A percentile compares a stretch with the other conserved stretches of the same genome.
Evolutionary conservation across 352 stramenopile species (phyloP).

Genomic region (Globisporangium lucens): DNA sequence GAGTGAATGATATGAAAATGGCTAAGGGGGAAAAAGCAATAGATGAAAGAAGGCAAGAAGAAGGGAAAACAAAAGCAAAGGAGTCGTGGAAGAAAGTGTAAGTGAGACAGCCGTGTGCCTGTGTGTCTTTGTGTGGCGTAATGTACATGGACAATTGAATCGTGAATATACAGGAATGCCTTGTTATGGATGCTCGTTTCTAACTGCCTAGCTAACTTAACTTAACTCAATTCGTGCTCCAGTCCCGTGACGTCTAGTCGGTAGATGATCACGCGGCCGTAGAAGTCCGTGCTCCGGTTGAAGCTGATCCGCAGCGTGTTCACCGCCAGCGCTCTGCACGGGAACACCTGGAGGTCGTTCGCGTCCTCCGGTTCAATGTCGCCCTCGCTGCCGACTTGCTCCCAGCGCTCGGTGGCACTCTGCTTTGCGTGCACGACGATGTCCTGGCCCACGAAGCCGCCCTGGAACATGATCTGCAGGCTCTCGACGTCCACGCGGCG

Average conservation of each 20-base stretch:
- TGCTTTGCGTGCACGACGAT: slow-evolving; percentile 36
- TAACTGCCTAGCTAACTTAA: neutral
- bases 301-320: slow-evolving; percentile 51
- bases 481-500: slow-evolving; percentile 35
- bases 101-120: neutral
- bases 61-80: neutral
- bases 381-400: slow-evolving; percentile 11
- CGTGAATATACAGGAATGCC: neutral
- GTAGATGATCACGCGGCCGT: slow-evolving; percentile 71
- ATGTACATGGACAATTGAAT: slow-evolving; percentile 9
- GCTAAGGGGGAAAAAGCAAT: neutral
- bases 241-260: slow-evolving; percentile 39
- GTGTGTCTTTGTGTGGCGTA: slow-evolving; percentile 5
- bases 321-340: slow-evolving; percentile 21
- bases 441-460: slow-evolving; percentile 68
- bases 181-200: neutral
- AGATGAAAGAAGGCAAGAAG: neutral
- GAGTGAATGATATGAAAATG: neutral
- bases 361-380: slow-evolving; percentile 43
- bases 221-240: slow-evolving; percentile 13
- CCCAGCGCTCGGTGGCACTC: slow-evolving; percentile 21
- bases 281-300: slow-evolving; percentile 67
- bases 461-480: slow-evolving; percentile 72
- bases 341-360: slow-evolving; percentile 57
- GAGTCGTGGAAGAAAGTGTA: neutral